Percentiles rank a stretch among this genome's conserved stretches.
phyloP scores from a whole-genome alignment of 805 yeast species.

The Saccharomycopsis malanga region DNA sequence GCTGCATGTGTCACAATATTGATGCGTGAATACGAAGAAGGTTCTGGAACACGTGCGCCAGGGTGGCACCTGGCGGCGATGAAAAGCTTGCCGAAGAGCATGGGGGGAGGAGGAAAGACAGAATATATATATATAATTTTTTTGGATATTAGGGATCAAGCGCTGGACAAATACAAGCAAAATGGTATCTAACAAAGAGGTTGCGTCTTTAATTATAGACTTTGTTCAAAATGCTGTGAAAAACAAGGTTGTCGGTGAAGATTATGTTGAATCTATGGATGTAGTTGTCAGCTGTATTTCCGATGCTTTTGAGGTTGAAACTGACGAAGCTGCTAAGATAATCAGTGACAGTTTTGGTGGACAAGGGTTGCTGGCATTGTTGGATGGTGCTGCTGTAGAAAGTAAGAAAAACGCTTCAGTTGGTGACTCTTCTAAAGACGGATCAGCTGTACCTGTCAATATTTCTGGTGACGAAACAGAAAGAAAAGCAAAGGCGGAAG shows the following conservation, averaged over 20 bases:
- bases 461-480: slow-evolving; percentile 38
- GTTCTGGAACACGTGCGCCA: slow-evolving; percentile 1
- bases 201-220: slow-evolving; percentile 67
- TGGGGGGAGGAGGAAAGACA: too few species aligned
- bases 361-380: slow-evolving; percentile 40
- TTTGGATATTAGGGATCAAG: too few species aligned
- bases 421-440: slow-evolving; percentile 9
- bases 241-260: slow-evolving; percentile 62
- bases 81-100: not conserved
- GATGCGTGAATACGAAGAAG: too few species aligned
- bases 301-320: slow-evolving; percentile 71
- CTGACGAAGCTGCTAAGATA: slow-evolving; percentile 36
- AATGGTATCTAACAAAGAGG: slow-evolving; percentile 47
- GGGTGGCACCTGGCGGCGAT: not conserved
- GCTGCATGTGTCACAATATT: too few species aligned
- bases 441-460: slow-evolving; percentile 34
- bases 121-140: too few species aligned
- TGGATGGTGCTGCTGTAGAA: slow-evolving; percentile 28
- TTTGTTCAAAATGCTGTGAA: slow-evolving; percentile 56
- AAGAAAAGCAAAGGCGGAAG: slow-evolving; percentile 68
- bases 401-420: slow-evolving; percentile 25
- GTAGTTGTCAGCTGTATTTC: slow-evolving; percentile 90
- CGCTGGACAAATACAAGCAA: not conserved
- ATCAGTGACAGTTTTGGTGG: slow-evolving; percentile 38
- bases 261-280: slow-evolving; percentile 80